Conservation (phyloP, 2,329 filamentous ascomycete species). For the Monosporascus ibericus region DNA sequence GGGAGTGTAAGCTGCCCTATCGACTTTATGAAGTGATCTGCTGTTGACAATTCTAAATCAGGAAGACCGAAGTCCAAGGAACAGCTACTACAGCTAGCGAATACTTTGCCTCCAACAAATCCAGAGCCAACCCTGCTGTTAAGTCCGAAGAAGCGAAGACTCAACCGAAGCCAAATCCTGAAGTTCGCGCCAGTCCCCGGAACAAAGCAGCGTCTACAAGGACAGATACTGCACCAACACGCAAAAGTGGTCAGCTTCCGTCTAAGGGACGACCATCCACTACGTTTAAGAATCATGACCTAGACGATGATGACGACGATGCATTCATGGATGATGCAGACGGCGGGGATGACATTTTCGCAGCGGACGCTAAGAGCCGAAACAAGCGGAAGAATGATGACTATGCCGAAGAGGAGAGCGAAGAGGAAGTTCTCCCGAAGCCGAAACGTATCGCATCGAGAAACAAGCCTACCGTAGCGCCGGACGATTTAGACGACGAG, state of each 20-base stretch:
- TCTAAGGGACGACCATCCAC: slow-evolving; percentile 37
- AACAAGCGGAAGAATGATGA: slow-evolving; percentile 68
- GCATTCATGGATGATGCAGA: slow-evolving; percentile 60
- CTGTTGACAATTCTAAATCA: slow-evolving; percentile 13
- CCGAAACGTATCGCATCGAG: slow-evolving; percentile 51
- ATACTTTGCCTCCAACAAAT: slow-evolving; percentile 47
- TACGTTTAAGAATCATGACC: slow-evolving; percentile 33
- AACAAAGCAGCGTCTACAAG: slow-evolving; percentile 31
- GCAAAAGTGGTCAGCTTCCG: slow-evolving; percentile 24
- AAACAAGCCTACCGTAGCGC: slow-evolving; percentile 30
- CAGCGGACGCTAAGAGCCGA: slow-evolving; percentile 60
- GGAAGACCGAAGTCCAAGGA: slow-evolving; percentile 39
- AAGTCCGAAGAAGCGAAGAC: slow-evolving; percentile 33
- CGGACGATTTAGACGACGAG: slow-evolving; percentile 24
- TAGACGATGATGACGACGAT: slow-evolving; percentile 49
- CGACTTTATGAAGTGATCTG: neutral
- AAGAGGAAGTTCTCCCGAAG: slow-evolving; percentile 60
- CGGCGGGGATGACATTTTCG: slow-evolving; percentile 79
- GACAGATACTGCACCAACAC: slow-evolving; percentile 17
- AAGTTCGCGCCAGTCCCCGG: slow-evolving; percentile 49
- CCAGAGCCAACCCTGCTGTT: slow-evolving; percentile 34
- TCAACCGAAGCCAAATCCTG: slow-evolving; percentile 33
- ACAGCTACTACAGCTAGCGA: slow-evolving; percentile 49
- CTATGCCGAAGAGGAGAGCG: slow-evolving; percentile 67
- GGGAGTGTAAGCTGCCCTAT: slow-evolving; percentile 33